Conservation (phyloP, 2,329 filamentous ascomycete species). For the Fusarium sp. region DNA sequence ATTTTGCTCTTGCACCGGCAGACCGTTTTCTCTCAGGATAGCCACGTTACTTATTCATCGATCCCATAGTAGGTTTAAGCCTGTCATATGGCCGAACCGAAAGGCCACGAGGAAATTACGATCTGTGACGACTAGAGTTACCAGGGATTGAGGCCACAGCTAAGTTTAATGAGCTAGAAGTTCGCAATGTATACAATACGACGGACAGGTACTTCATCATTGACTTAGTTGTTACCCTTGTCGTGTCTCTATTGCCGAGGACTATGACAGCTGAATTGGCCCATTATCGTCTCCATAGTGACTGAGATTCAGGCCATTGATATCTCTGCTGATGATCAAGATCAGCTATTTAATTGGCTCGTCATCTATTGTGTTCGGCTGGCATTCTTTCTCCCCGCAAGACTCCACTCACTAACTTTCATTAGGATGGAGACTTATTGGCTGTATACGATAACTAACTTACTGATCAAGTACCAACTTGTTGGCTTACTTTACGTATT, state of each 20-base stretch:
- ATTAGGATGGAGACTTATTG: neutral
- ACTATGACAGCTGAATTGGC: constrained; percentile 8
- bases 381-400: constrained; percentile 1
- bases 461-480: constrained; percentile 11
- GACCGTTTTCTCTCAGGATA: neutral
- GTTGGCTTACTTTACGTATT: constrained; percentile 14
- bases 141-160: neutral
- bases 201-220: constrained; percentile 7
- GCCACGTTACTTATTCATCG: constrained; percentile 1
- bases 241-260: neutral
- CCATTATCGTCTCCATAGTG: constrained; percentile 31
- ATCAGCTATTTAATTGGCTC: constrained; percentile 20
- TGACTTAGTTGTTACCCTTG: neutral
- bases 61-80: neutral
- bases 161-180: neutral
- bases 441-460: neutral
- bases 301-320: constrained; percentile 36
- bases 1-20: neutral
- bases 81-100: neutral
- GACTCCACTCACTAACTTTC: constrained; percentile 8
- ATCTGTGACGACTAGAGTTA: neutral
- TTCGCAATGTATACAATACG: neutral
- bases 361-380: neutral
- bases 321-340: constrained; percentile 31
- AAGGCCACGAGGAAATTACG: constrained; percentile 13